These are phyloP conservation scores for Ceratocystis huliohia DNA, from an alignment of 2,329 filamentous ascomycete species.

Conservation along the genomic window DNA sequence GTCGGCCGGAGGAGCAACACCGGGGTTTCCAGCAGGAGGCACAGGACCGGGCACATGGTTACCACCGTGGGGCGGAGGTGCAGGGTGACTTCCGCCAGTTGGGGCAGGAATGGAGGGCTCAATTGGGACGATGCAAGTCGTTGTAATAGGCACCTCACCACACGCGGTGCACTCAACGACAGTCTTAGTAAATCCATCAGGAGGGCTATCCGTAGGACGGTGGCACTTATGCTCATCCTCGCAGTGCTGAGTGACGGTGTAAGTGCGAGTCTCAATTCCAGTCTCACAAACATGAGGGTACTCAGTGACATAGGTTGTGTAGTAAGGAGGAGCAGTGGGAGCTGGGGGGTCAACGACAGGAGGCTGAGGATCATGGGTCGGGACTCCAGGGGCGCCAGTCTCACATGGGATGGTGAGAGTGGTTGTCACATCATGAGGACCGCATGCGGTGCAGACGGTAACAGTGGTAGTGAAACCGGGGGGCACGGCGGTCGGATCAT, in stretches of 20 bases:
- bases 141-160: slow-evolving; percentile 10
- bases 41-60: neutral
- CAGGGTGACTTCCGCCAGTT: neutral
- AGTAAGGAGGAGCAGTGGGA: neutral
- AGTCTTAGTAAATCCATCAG: slow-evolving; percentile 20
- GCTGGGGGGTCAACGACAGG: neutral
- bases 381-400: neutral
- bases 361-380: neutral
- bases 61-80: neutral
- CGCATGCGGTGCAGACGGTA: slow-evolving; percentile 11
- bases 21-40: neutral
- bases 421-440: neutral
- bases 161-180: slow-evolving; percentile 16
- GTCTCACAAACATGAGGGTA: slow-evolving; percentile 16
- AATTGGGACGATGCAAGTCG: slow-evolving; percentile 8
- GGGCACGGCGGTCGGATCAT: slow-evolving; percentile 11
- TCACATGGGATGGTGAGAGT: slow-evolving; percentile 17
- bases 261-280: slow-evolving; percentile 20
- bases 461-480: slow-evolving; percentile 21
- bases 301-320: slow-evolving; percentile 20
- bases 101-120: neutral
- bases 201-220: slow-evolving; percentile 15
- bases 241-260: slow-evolving; percentile 21
- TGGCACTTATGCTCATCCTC: slow-evolving; percentile 9
- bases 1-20: neutral